Base-by-base conservation (phyloP, 2,329 filamentous ascomycete species). In the Xenoacremonium recifei region DNA sequence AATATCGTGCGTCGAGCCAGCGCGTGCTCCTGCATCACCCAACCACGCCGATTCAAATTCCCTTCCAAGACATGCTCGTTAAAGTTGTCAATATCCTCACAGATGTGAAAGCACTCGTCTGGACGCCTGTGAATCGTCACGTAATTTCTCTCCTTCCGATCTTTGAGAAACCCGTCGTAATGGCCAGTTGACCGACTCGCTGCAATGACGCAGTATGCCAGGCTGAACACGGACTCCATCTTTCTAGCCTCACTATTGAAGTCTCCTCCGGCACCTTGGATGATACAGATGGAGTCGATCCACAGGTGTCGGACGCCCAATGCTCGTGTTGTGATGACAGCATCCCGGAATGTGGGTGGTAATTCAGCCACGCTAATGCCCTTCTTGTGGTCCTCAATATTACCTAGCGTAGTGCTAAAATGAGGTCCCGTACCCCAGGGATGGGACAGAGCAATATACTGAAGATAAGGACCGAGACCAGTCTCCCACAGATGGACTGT, bases 181-280 rank as follows among this genome's bases (percentile, higher is more conserved):
- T 34, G 32, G 5, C 32, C 32, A 9, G 11, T 18, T 5, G 32
- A 5, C 16, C 32, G 32, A 15, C 32, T 34, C 5, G 32, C 15
- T 5, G 32, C 32, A 34, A 34, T 19, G 7, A 34, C 32, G 17
- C 32, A 74, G 25, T 43, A 44, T 9, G 47, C 40, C 6, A 37
- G 41, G 19, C 45, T 48, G 16, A 19, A 34, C 5, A 34, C 32
- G 16, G 18, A 9, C 32, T 20, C 32, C 48, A 50, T 50, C 15
- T 15, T 29, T 5, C 29, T 21, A 12, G 35, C 34, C n/a, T 50
- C 48, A 2, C 13, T 35, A 18, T 44, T 20, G n/a, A 42, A 50
- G 33, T 48, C 48, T 1, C 40, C 36, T 4, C n/a, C 30, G 11
- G 37, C 23, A 4, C 40, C 48, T 17, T 50, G 48, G 7, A 50